These are phyloP conservation scores for Polytrichum formosum DNA, from an alignment of 225 moss, liverwort and hornwort species.

Conservation along the genomic window DNA sequence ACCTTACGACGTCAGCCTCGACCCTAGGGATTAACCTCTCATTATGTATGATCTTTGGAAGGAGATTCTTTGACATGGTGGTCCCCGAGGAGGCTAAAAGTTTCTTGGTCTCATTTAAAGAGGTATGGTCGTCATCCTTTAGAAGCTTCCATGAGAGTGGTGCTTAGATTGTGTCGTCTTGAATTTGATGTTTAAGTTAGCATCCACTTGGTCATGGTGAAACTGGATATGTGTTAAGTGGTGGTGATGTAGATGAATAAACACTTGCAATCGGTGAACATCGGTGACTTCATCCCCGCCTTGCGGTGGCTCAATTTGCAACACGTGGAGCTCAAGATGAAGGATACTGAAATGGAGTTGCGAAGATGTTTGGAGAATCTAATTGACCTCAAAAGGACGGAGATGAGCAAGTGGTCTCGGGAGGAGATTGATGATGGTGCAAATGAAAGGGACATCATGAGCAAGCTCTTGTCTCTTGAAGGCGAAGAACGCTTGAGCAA, in stretches of 20 bases:
- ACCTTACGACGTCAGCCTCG: slow-evolving; percentile 38
- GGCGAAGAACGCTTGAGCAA: slow-evolving; percentile 34
- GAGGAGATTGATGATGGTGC: slow-evolving; percentile 34
- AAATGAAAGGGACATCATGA: slow-evolving; percentile 38
- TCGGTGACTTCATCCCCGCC: slow-evolving; percentile 69
- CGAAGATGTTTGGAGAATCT: slow-evolving; percentile 38
- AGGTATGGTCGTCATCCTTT: slow-evolving; percentile 12
- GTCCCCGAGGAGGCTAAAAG: slow-evolving; percentile 29
- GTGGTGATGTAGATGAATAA: slow-evolving; percentile 38
- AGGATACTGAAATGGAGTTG: slow-evolving; percentile 36
- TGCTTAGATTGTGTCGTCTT: slow-evolving; percentile 8
- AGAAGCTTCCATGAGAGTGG: too few relatives aligned
- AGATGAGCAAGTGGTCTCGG: slow-evolving; percentile 28
- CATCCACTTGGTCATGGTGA: neutral
- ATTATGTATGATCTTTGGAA: slow-evolving; percentile 48
- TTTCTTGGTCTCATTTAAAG: slow-evolving; percentile 22
- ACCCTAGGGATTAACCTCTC: slow-evolving; percentile 26
- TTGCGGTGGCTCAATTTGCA: slow-evolving; percentile 72
- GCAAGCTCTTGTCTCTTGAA: slow-evolving; percentile 45
- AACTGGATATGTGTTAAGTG: slow-evolving; percentile 38
- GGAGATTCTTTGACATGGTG: slow-evolving; percentile 27
- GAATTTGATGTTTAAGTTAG: slow-evolving; percentile 16
- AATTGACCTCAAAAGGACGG: slow-evolving; percentile 36
- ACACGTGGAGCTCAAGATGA: slow-evolving; percentile 39
- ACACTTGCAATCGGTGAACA: slow-evolving; percentile 34